Base-by-base conservation (phyloP, 2,329 filamentous ascomycete species). In the Exophiala sp. region DNA sequence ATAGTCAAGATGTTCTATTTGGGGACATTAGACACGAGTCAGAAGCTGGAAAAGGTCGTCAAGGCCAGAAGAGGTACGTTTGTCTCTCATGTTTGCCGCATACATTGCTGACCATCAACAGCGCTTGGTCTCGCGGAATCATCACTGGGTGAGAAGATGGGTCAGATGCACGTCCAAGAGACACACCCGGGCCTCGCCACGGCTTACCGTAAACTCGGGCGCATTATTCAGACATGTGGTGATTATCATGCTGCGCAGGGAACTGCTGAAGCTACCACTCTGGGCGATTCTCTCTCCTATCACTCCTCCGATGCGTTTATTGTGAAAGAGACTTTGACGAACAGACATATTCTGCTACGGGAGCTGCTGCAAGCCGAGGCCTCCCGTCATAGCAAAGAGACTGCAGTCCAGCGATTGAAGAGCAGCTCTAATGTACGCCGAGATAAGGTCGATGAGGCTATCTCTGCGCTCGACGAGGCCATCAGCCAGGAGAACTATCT, bases 361-460 rank as follows among this genome's bases (percentile, higher is more conserved):
- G 93, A 98, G 64, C 82, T 97, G 52, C 72, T 95, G 21, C 88
- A 96, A 68, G 90, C 93, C 1, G 90, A 97, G 66, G 86, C 95
- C 65, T 76, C 76, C 18, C 89, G 90, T 1, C 82, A 86, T 56
- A 87, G 81, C 68, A 93, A 89, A 67, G 80, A 93, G 32, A 82
- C 83, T 56, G 88, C 90, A 1, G 89, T 90, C 1, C 90, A 97
- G 67, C 82, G 93, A 38, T 77, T 98, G 53, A 95, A 94, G 65
- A 82, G 84, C 14, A 88, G 83, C 66, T 86, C 87, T 13, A 93
- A 83, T 50, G 90, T 98, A 29, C 85, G 88, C 55, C 80, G 86
- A 29, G 93, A 98, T 65, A 98, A 97, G 72, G 93, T 97, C 22
- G 93, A 98, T 66, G 93, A 98, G 69, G 93, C 93, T n/a, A 94